These are phyloP conservation scores for Trichoderma atrobrunneum DNA, from an alignment of 2,329 filamentous ascomycete species.

Conservation along the genomic window DNA sequence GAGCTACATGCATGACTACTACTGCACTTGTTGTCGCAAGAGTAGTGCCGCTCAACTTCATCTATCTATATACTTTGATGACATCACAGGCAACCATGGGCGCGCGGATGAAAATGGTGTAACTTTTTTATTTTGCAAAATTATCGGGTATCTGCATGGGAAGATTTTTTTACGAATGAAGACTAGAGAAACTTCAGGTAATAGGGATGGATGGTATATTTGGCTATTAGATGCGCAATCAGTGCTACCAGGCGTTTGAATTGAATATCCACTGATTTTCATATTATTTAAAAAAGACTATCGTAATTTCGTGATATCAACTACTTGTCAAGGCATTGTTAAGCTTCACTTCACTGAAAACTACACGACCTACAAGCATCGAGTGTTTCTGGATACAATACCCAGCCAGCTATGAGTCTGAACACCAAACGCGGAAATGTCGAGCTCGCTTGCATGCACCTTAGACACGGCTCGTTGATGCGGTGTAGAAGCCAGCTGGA, in stretches of 20 bases:
- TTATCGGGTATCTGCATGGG: background rate
- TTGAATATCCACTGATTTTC: background rate
- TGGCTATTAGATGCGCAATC: background rate
- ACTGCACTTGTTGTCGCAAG: background rate
- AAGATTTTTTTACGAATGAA: background rate
- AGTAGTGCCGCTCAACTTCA: background rate
- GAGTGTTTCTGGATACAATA: background rate
- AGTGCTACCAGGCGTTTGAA: background rate
- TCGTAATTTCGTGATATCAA: background rate
- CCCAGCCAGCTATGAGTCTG: background rate
- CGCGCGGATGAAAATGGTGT: background rate
- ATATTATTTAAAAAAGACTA: background rate
- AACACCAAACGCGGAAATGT: background rate
- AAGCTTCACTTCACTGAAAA: background rate
- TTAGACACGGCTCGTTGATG: background rate
- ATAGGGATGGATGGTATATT: background rate
- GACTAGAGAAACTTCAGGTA: background rate
- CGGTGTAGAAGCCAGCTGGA: background rate
- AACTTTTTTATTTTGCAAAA: background rate
- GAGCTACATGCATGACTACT: slow-evolving; percentile 11
- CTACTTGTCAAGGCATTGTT: background rate
- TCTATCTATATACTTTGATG: background rate
- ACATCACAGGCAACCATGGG: background rate
- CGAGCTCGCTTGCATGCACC: background rate
- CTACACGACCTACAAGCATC: background rate